A percentile compares a stretch with the other conserved stretches of the same genome.
These are phyloP conservation scores for Podaxis sp. DNA, from an alignment of 768 basidiomycete species.

Conservation along the genomic window DNA sequence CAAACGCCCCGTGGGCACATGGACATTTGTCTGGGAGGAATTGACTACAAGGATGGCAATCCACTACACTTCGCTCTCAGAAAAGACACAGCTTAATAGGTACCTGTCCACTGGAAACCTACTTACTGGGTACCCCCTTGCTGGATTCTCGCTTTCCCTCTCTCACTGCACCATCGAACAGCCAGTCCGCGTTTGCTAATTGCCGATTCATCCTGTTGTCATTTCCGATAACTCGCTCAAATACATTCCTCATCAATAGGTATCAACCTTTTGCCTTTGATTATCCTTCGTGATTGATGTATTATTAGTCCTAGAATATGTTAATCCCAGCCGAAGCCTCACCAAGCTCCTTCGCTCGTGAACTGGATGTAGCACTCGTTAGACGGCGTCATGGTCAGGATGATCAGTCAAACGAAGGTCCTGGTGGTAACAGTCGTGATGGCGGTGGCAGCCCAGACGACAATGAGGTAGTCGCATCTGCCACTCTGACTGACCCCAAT, in stretches of 20 bases:
- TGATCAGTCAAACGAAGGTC: background rate
- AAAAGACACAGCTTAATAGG: background rate
- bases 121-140: background rate
- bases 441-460: background rate
- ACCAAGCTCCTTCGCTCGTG: background rate
- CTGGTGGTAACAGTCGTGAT: background rate
- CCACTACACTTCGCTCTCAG: background rate
- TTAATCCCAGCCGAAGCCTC: background rate
- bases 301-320: constrained; percentile 1
- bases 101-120: constrained; percentile 5
- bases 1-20: background rate
- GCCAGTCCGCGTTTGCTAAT: background rate
- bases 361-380: background rate
- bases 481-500: background rate
- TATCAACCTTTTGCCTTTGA: background rate
- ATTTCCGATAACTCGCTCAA: background rate
- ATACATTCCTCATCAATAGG: background rate
- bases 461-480: background rate
- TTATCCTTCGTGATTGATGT: background rate
- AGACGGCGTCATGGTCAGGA: background rate
- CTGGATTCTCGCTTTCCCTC: background rate
- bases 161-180: background rate
- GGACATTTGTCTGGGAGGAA: background rate
- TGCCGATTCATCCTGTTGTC: background rate
- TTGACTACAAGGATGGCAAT: background rate